Conservation (phyloP, 164 flowering plant genomes). For the Umbilicus rupestris region DNA sequence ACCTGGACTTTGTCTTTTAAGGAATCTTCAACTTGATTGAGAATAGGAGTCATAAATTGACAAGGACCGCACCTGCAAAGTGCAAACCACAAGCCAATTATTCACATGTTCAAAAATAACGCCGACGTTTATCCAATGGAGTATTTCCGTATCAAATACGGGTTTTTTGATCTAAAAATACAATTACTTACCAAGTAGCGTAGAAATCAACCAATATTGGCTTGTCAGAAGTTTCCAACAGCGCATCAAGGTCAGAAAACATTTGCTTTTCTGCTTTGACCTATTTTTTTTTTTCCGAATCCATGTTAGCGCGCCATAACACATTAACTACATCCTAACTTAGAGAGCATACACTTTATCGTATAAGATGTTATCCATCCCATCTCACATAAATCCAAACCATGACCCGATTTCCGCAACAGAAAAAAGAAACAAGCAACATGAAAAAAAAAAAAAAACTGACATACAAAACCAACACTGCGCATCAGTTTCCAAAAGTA, state of each 20-base stretch:
- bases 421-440: no score
- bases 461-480: no score
- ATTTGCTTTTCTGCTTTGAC: constrained; percentile 73
- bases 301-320: no score
- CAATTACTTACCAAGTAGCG: constrained; percentile 68
- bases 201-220: constrained; percentile 90
- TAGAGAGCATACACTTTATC: no score
- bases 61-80: constrained; percentile 95
- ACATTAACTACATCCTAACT: no score
- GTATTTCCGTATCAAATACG: no score
- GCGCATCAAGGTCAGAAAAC: constrained; percentile 65
- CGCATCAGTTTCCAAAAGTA: no score
- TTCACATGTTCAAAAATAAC: not conserved
- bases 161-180: not conserved
- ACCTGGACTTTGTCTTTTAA: constrained; percentile 64
- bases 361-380: no score
- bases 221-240: constrained; percentile 65
- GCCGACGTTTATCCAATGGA: not conserved
- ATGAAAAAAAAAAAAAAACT: no score
- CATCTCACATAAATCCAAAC: no score
- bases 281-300: constrained; percentile 19
- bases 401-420: no score
- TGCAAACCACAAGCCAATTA: not conserved
- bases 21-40: constrained; percentile 48
- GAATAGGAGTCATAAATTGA: constrained; percentile 83